These are phyloP conservation scores for Fusarium gaditjirri DNA, from an alignment of 2,329 filamentous ascomycete genomes.

Conservation along the genomic window DNA sequence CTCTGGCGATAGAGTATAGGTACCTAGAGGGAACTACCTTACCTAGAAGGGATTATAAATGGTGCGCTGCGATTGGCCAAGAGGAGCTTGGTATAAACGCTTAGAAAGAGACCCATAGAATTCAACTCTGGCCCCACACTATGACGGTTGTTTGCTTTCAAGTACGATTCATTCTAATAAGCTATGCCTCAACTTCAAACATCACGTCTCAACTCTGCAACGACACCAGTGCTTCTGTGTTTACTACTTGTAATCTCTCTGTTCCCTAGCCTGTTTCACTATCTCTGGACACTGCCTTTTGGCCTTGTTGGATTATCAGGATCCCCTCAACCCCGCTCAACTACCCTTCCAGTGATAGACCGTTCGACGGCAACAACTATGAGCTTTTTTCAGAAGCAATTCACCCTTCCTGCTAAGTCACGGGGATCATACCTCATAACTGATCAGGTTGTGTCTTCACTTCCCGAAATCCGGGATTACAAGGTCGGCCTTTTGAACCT, in stretches of 20 bases:
- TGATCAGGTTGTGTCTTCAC: conserved; percentile 72
- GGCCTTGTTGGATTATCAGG: conserved; percentile 51
- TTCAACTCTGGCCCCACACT: conserved; percentile 48
- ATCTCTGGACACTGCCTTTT: conserved; percentile 61
- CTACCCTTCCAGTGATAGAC: conserved; percentile 39
- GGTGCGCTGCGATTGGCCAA: conserved; percentile 28
- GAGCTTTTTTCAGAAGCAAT: conserved; percentile 87
- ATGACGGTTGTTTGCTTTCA: conserved; percentile 25
- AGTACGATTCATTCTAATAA: conserved; percentile 26
- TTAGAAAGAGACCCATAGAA: conserved; percentile 10
- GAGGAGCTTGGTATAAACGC: conserved; percentile 9
- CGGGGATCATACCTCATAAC: conserved; percentile 93
- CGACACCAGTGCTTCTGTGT: conserved; percentile 57
- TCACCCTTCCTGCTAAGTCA: conserved; percentile 79
- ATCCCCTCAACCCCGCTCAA: conserved; percentile 46
- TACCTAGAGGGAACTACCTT: neutral
- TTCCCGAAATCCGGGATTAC: conserved; percentile 86
- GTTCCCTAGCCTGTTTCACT: conserved; percentile 65
- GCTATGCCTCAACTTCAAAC: conserved; percentile 59
- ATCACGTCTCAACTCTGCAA: conserved; percentile 51
- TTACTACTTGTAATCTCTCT: conserved; percentile 61
- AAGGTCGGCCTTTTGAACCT: conserved; percentile 88
- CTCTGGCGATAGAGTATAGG: neutral
- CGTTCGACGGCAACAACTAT: conserved; percentile 53
- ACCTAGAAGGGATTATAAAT: conserved; percentile 32